Percentiles rank a stretch among this genome's conserved stretches.
phyloP scores from a whole-genome alignment of 2,329 filamentous ascomycete genomes.

The Botryotinia convoluta region DNA sequence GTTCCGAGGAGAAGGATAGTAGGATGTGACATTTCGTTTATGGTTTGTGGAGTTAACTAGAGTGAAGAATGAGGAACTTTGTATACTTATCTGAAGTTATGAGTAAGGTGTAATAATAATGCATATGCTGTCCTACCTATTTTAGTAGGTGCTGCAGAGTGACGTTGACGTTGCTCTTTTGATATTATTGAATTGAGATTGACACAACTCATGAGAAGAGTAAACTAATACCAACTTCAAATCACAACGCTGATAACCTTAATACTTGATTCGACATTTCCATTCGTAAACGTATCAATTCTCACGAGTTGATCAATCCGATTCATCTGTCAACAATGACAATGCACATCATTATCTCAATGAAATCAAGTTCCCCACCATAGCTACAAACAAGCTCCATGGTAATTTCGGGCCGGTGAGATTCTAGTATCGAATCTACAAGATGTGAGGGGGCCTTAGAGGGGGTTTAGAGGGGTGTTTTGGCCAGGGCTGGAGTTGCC shows the following conservation, averaged over 20 bases:
- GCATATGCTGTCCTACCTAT: background rate
- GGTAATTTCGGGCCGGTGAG: background rate
- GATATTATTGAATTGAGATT: background rate
- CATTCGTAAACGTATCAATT: background rate
- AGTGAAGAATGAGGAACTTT: background rate
- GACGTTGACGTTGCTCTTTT: background rate
- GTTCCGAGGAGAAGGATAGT: conserved; percentile 57
- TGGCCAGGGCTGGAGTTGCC: background rate
- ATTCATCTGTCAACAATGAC: background rate
- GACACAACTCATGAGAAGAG: background rate
- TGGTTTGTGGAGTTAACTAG: background rate
- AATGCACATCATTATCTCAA: background rate
- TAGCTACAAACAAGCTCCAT: background rate
- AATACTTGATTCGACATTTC: background rate
- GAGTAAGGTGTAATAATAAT: background rate
- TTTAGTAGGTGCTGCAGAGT: background rate
- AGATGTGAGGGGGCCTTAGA: background rate
- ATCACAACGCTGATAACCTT: background rate
- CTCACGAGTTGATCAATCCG: background rate
- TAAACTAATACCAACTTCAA: background rate
- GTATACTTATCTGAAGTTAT: background rate
- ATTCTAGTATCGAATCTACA: background rate
- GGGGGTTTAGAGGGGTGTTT: background rate
- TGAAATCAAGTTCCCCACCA: background rate
- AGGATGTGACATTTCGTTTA: conserved; percentile 35